Evolutionary conservation across 108 stramenopile genomes (phyloP), one percentile per base, ranked within the genome.

Genomic region (Bacterosira constricta): DNA sequence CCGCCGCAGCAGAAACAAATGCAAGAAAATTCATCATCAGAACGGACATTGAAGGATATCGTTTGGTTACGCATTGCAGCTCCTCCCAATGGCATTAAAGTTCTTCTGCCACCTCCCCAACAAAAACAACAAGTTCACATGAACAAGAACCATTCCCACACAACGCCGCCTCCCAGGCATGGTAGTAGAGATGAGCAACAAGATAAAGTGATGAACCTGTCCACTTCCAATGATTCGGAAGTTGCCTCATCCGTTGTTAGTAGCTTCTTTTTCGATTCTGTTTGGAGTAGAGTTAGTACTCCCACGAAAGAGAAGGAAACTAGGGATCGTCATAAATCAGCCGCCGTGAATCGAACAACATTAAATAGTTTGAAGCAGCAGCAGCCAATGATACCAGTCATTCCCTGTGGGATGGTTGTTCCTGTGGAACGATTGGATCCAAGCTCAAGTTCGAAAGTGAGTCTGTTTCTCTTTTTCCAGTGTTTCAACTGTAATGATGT

Each of bases 381-480:
- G 18, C 13, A 44, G 2, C 38, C 20, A 32, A 15, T 35, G 20
- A 42, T 53, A 56, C 53, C 63, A 3, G 70, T 70, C 3, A 78
- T 90, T 17, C 80, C 88, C n/a, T 93, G 92, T 57, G 92, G 92
- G 0, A 83, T 76, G 49, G 87, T 73, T 73, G 79, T 94, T 13
- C 84, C 90, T 60, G 86, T 90, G 2, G 85, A 91, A 20, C 59
- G 56, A 4, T 90, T 77, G 81, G 74, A 74, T 7, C 46, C 73
- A 36, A 61, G 56, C 20, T 29, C 42, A 36, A 49, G 30, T 60
- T 32, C 58, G 36, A 60, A 12, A 25, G 58, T 60, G 30, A 38
- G 58, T 1, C 10, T 21, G 4, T 60, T 23, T 38, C 2, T 32
- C 1, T 25, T 38, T 60, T 11, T 21, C 13, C 30, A 23, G 27